Percentiles rank a stretch among this genome's conserved stretches.
These are phyloP conservation scores for Penicillium alfredii DNA, from an alignment of 495 filamentous ascomycete genomes.

Conservation along the genomic window DNA sequence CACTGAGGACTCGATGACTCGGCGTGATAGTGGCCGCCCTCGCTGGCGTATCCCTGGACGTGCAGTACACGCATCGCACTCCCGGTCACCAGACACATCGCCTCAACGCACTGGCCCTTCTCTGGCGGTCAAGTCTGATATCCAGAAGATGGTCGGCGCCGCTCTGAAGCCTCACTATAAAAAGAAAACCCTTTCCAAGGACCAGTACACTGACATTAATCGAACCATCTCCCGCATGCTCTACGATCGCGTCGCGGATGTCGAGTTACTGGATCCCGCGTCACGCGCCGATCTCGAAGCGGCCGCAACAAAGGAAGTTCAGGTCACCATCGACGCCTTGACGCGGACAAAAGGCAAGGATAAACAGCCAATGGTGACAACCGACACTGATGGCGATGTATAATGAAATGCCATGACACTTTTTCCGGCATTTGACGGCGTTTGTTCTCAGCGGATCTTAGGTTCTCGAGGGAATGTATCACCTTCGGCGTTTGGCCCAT, in stretches of 20 bases:
- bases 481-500: no score
- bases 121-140: slow-evolving; percentile 67
- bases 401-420: slow-evolving; percentile 17
- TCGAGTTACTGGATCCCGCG: slow-evolving; percentile 49
- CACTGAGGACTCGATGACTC: slow-evolving; percentile 11
- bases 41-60: slow-evolving; percentile 33
- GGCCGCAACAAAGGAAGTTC: slow-evolving; percentile 68
- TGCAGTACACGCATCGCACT: slow-evolving; percentile 16
- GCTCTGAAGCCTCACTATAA: slow-evolving; percentile 73
- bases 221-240: slow-evolving; percentile 73
- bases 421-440: slow-evolving; percentile 19
- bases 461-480: background rate
- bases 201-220: slow-evolving; percentile 86
- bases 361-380: slow-evolving; percentile 19
- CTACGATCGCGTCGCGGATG: slow-evolving; percentile 72
- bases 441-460: slow-evolving; percentile 11
- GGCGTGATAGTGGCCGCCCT: slow-evolving; percentile 8
- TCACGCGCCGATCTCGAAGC: slow-evolving; percentile 59
- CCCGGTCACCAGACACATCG: slow-evolving; percentile 50
- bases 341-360: slow-evolving; percentile 19
- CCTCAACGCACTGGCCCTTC: slow-evolving; percentile 54
- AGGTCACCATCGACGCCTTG: slow-evolving; percentile 49
- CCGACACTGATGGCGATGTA: slow-evolving; percentile 20
- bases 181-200: slow-evolving; percentile 60
- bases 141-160: slow-evolving; percentile 72